Conservation (phyloP, 2,329 filamentous ascomycete genomes). For the Scedosporium minutisporum region DNA sequence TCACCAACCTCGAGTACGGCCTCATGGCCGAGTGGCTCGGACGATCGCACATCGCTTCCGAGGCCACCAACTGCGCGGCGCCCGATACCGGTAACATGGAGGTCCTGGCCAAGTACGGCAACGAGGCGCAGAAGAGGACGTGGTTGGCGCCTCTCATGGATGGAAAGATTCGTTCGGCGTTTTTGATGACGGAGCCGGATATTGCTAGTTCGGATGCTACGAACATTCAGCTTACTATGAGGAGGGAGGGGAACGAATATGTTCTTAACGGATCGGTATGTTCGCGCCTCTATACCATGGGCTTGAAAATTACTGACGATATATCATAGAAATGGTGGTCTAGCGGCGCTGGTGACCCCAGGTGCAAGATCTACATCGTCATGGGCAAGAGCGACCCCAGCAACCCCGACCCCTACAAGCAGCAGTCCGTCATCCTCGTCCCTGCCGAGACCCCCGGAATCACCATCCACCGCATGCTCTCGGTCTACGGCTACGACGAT, state of each 20-base stretch:
- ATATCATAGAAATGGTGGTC: conserved; percentile 89
- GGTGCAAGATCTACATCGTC: conserved; percentile 89
- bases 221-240: conserved; percentile 81
- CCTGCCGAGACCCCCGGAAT: conserved; percentile 73
- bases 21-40: conserved; percentile 95
- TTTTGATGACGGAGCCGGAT: conserved; percentile 89
- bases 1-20: conserved; percentile 92
- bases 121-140: conserved; percentile 69
- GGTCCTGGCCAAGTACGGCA: conserved; percentile 84
- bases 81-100: conserved; percentile 96
- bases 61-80: conserved; percentile 82
- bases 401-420: conserved; percentile 70
- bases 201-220: conserved; percentile 84
- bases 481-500: conserved; percentile 92
- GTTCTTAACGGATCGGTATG: conserved; percentile 77
- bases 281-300: conserved; percentile 5
- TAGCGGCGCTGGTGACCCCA: conserved; percentile 83
- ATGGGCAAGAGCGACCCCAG: conserved; percentile 84
- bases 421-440: conserved; percentile 90
- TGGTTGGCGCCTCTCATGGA: conserved; percentile 78
- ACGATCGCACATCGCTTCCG: conserved; percentile 71
- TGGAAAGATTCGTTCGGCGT: conserved; percentile 78
- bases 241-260: conserved; percentile 75
- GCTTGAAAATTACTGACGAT: conserved; percentile 6
- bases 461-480: conserved; percentile 88